Conservation (phyloP, 495 filamentous ascomycete genomes). For the Coniosporium apollinis region DNA sequence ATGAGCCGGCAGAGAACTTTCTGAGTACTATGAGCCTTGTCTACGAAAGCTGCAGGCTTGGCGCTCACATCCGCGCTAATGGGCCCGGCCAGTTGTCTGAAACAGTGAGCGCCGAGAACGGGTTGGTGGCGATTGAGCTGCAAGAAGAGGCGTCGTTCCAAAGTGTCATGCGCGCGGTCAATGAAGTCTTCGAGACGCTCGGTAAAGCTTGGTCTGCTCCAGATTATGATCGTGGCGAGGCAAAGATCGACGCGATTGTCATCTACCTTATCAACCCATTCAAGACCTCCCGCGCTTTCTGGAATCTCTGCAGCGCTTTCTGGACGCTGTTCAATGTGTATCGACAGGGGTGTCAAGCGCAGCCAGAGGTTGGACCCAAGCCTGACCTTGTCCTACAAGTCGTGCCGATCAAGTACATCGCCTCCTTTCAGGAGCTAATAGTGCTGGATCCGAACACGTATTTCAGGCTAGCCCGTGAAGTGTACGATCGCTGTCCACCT, state of each 20-base stretch:
- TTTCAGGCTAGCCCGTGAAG: conserved; percentile 55
- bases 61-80: conserved; percentile 44
- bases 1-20: conserved; percentile 47
- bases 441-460: conserved; percentile 52
- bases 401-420: conserved; percentile 54
- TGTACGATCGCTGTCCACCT: conserved; percentile 67
- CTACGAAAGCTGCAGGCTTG: conserved; percentile 70
- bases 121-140: conserved; percentile 39
- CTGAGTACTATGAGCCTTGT: conserved; percentile 50
- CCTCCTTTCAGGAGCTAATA: conserved; percentile 45
- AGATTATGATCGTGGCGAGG: too few relatives aligned
- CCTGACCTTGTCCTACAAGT: conserved; percentile 68
- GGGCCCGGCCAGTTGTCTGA: too few relatives aligned
- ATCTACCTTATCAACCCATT: conserved; percentile 79
- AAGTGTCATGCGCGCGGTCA: conserved; percentile 8
- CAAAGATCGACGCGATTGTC: too few relatives aligned
- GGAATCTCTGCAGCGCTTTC: conserved; percentile 66
- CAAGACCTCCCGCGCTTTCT: conserved; percentile 41
- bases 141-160: conserved; percentile 2
- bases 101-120: conserved; percentile 38
- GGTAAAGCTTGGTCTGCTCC: too few relatives aligned
- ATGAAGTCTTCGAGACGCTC: too few relatives aligned
- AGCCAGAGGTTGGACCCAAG: conserved; percentile 35
- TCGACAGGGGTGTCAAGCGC: too few relatives aligned
- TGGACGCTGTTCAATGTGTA: conserved; percentile 55